Evolutionary conservation across 2,329 filamentous ascomycete genomes (phyloP), one percentile per base, ranked within the genome.

Genomic region (Ambrosiella xylebori): DNA sequence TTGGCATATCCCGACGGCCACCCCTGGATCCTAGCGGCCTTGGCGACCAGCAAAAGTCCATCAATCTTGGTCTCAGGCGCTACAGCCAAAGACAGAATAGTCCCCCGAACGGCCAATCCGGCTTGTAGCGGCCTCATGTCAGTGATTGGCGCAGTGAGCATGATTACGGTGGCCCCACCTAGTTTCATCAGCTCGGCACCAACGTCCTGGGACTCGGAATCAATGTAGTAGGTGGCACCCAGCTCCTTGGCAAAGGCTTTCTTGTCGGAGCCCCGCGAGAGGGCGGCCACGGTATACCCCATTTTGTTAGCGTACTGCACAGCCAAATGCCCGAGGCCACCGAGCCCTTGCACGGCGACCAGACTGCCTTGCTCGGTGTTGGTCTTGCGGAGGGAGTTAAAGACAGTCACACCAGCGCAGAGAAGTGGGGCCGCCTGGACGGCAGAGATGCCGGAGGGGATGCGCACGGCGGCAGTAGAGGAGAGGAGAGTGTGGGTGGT

Each of bases 311-410:
- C 85, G 66, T 84, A 90, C 66, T 89, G 85, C 37, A 90, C 81
- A 0, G 85, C 86, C 37, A 91, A 68, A 68, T 91, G 86, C 1
- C 86, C 86, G 0, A 90, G 74, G 1, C 86, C 87, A 55, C 88
- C 82, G 2, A 91, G 73, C 12, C 85, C 87, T 61, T 90, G 81
- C 19, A 82, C 65, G 19, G 77, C 79, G 0, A 81, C 75, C 0
- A 75, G 61, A 3, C 8, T 27, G 8, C 78, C 78, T 58, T 76
- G 73, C 63, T 74, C 71, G 50, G 81, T 69, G 27, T 71, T 65
- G 62, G 77, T 71, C 67, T 78, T 78, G 61, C 78, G 75, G 56
- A 81, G 75, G 15, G 71, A 69, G 66, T 81, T 81, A 68, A 80
- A 82, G 8, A 80, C 78, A 9, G 79, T 84, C n/a, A 82, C 76